Evolutionary conservation across 441 rosid genomes (phyloP).

Genomic region (Arabidopsis lyrata): DNA sequence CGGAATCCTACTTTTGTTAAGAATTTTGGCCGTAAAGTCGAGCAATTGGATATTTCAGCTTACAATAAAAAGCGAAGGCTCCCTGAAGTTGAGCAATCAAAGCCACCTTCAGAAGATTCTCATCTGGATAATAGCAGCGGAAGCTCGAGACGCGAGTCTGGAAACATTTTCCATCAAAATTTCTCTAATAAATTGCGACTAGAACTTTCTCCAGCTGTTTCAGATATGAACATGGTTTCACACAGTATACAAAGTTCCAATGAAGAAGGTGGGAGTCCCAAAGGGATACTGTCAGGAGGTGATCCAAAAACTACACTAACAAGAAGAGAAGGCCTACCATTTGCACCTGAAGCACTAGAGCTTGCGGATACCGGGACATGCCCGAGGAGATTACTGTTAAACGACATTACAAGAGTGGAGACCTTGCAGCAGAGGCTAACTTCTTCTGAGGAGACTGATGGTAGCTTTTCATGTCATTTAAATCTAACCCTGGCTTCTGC

Average conservation of each 20-base stretch:
- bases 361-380: constrained; percentile 87
- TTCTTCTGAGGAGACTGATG: constrained; percentile 72
- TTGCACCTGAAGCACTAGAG: constrained; percentile 69
- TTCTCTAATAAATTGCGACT: constrained; percentile 81
- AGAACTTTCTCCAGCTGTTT: constrained; percentile 84
- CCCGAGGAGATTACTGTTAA: constrained; percentile 52
- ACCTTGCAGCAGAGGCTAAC: constrained; percentile 53
- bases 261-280: constrained; percentile 71
- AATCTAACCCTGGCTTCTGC: constrained; percentile 88
- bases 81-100: constrained; percentile 65
- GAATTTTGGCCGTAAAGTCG: constrained; percentile 65
- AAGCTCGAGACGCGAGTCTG: constrained; percentile 68
- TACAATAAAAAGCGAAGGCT: constrained; percentile 82
- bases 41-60: constrained; percentile 71
- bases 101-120: constrained; percentile 61
- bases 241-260: constrained; percentile 82
- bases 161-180: constrained; percentile 71
- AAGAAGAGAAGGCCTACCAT: constrained; percentile 55
- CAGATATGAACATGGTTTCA: constrained; percentile 88
- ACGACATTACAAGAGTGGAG: constrained; percentile 51
- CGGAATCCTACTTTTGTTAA: constrained; percentile 64
- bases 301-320: constrained; percentile 56
- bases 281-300: constrained; percentile 53
- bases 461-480: constrained; percentile 79
- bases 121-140: constrained; percentile 62